Percentiles rank a stretch among this genome's conserved stretches.
phyloP scores from a whole-genome alignment of 1,284 basidiomycete species.

The Earliella scabrosa region DNA sequence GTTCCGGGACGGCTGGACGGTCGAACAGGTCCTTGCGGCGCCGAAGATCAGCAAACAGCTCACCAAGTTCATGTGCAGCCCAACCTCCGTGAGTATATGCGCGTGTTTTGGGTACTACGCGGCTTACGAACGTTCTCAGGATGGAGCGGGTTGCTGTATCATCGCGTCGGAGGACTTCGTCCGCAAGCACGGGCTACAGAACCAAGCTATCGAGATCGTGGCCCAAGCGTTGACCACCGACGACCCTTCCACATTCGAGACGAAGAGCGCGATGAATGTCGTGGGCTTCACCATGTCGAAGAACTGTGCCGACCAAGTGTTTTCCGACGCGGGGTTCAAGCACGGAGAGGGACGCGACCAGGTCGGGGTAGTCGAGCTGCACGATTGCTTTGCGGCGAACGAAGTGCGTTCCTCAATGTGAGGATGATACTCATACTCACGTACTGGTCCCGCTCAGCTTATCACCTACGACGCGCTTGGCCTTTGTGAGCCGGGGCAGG shows the following conservation, averaged over 20 bases:
- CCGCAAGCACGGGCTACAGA: constrained; percentile 73
- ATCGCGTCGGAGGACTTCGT: constrained; percentile 86
- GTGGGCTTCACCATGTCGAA: constrained; percentile 80
- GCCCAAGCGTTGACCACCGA: constrained; percentile 71
- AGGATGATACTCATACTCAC: not conserved
- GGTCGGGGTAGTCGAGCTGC: constrained; percentile 85
- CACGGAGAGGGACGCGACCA: constrained; percentile 70
- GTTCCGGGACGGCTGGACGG: constrained; percentile 78
- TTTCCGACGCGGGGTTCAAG: constrained; percentile 71
- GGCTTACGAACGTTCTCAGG: constrained; percentile 42
- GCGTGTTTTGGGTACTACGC: constrained; percentile 3
- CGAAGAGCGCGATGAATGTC: constrained; percentile 72
- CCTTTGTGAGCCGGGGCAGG: constrained; percentile 70
- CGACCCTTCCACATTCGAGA: constrained; percentile 63
- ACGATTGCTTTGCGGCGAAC: constrained; percentile 85
- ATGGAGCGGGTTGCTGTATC: constrained; percentile 78
- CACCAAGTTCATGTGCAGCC: constrained; percentile 89
- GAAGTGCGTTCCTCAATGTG: constrained; percentile 50
- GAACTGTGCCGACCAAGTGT: constrained; percentile 71
- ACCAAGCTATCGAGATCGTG: constrained; percentile 86
- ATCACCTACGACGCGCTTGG: constrained; percentile 86
- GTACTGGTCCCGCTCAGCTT: constrained; percentile 49
- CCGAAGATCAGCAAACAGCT: constrained; percentile 75
- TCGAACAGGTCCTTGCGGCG: constrained; percentile 69
- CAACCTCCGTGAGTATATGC: constrained; percentile 61